Base-by-base conservation (phyloP, 2,329 filamentous ascomycete species). In the Graphilbum fragrans region DNA sequence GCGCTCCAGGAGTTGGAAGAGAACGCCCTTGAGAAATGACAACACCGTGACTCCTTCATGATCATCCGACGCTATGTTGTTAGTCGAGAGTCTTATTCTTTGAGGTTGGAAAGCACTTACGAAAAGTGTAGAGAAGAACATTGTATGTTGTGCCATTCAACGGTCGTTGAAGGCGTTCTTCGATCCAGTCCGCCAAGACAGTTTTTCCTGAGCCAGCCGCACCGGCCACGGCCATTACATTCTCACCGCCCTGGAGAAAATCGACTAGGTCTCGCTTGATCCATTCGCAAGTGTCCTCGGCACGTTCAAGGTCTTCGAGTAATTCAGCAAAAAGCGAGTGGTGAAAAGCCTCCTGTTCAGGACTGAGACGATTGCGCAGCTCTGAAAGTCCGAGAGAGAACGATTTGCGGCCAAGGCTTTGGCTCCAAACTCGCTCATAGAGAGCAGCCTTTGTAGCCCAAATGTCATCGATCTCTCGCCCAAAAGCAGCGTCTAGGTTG, bases 151-250 rank as follows among this genome's bases (percentile, higher is more conserved):
- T 50, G 45, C 57, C 53, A 37, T 59, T 51, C 3, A 63, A 47
- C 2, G 61, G 61, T 8, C 59, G 55, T 17, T 62, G 56, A 14
- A 65, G 54, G 11, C 60, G 53, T 41, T 65, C 60, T 25, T 60
- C 53, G 29, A 63, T 57, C 61, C 61, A 65, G 12, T 56, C 54
- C 3, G 90, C 88, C 34, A 96, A 62, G 0, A 90, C 90, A 2
- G 90, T 95, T 66, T 95, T 96, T 35, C 90, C 90, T 22, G 84
- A 82, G 1, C 78, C 83, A 3, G 77, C 74, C 2, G 87, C 86
- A 0, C 90, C 90, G 53, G 56, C 60, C 23, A 65, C 49, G 10
- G 54, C 57, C 16, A 65, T 47, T 1, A 61, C 44, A 36, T 58
- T 58, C 4, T 62, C 55, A 1, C 51, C 49, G 37, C 56, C 53